Conservation (phyloP, 164 flowering plant genomes). For the Chimonanthus praecox region DNA sequence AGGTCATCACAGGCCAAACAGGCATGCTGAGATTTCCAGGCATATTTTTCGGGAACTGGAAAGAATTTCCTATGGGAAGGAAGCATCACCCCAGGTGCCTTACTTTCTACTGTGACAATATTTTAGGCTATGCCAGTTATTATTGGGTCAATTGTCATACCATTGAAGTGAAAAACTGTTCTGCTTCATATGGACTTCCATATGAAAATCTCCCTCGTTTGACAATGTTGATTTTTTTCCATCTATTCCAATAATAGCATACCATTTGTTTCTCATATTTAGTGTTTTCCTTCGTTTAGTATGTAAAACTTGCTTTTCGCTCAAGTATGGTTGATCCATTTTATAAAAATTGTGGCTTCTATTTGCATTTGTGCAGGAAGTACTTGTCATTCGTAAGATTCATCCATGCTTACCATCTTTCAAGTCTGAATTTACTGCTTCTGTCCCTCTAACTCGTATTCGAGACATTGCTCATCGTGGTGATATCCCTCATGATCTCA, state of each 20-base stretch:
- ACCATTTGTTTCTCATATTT: neutral
- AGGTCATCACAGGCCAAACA: constrained; percentile 93
- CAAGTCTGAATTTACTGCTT: constrained; percentile 95
- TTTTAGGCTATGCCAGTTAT: neutral
- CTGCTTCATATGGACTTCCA: neutral
- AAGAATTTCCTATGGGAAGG: constrained; percentile 51
- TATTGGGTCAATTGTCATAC: neutral
- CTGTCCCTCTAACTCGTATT: constrained; percentile 91
- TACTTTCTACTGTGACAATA: neutral
- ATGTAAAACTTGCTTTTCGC: neutral
- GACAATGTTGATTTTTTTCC: neutral
- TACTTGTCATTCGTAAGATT: constrained; percentile 76
- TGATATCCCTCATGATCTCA: constrained; percentile 96
- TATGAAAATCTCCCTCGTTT: neutral
- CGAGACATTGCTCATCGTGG: constrained; percentile 91
- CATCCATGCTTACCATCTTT: constrained; percentile 95
- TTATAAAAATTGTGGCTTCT: neutral
- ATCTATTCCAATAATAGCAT: neutral
- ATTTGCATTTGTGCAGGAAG: constrained; percentile 46
- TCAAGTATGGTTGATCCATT: neutral
- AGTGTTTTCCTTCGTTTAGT: no score
- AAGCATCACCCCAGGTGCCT: constrained; percentile 60
- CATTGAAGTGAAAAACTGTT: neutral
- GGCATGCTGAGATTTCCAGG: constrained; percentile 97
- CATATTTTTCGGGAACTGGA: constrained; percentile 86